Evolutionary conservation across 345 rosid genomes (phyloP).

Genomic region (Dipteronia dyeriana): DNA sequence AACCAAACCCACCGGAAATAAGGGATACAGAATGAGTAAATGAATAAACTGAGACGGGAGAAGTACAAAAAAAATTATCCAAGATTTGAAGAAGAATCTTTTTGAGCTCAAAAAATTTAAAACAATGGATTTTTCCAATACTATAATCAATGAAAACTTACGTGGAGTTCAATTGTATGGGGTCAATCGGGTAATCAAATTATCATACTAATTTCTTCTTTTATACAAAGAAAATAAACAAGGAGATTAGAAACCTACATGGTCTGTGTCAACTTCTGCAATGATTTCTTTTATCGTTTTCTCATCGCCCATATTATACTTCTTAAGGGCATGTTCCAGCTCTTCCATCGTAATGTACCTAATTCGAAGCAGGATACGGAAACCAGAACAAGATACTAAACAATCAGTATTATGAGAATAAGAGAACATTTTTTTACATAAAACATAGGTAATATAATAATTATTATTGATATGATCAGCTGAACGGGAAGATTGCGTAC

Average conservation of each 20-base stretch:
- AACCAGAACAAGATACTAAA: neutral
- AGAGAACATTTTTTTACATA: neutral
- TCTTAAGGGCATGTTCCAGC: slow-evolving; percentile 80
- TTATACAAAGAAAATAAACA: neutral
- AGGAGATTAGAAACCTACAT: slow-evolving; percentile 43
- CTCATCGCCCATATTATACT: slow-evolving; percentile 92
- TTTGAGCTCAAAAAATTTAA: neutral
- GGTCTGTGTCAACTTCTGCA: slow-evolving; percentile 90
- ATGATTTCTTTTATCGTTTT: slow-evolving; percentile 92
- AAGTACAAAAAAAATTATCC: neutral
- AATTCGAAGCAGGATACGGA: slow-evolving; percentile 14
- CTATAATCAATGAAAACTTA: neutral
- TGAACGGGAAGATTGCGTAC: slow-evolving; percentile 37
- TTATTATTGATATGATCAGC: neutral
- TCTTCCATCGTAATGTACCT: slow-evolving; percentile 96
- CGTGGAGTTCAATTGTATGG: neutral
- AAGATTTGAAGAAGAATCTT: neutral
- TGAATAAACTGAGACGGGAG: neutral
- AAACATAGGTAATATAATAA: neutral
- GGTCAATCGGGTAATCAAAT: too few relatives aligned
- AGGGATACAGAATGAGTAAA: neutral
- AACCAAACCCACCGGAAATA: neutral
- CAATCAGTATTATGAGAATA: neutral
- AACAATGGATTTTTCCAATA: neutral
- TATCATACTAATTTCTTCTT: neutral